Conservation (phyloP, 2,329 filamentous ascomycete species). For the Sphaerulina musiva region DNA sequence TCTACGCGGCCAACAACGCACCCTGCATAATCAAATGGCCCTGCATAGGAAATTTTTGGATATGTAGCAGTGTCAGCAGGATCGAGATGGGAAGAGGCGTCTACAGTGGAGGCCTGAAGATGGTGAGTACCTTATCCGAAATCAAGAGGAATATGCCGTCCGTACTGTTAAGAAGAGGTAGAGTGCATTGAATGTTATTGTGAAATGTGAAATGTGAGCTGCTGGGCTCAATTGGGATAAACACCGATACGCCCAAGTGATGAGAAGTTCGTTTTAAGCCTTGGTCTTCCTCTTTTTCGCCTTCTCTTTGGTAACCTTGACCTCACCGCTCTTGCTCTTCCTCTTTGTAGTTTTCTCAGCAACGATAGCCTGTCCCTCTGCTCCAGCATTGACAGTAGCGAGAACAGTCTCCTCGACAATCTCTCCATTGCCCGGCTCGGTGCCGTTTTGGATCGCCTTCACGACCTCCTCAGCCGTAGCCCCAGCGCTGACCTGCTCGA, state of each 20-base stretch:
- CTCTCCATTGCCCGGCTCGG: slow-evolving; percentile 5
- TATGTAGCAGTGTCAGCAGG: too few species aligned
- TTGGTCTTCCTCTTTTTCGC: slow-evolving; percentile 21
- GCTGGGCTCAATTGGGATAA: too few species aligned
- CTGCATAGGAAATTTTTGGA: too few species aligned
- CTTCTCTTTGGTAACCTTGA: slow-evolving; percentile 7
- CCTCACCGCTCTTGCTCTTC: slow-evolving; percentile 16
- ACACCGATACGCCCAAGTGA: background rate
- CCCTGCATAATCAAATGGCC: too few species aligned
- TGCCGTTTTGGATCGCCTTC: slow-evolving; percentile 11
- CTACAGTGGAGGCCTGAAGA: too few species aligned
- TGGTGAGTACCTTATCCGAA: too few species aligned
- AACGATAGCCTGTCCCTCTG: slow-evolving; percentile 3
- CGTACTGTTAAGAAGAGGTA: too few species aligned
- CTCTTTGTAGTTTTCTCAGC: slow-evolving; percentile 20
- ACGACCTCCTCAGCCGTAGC: slow-evolving; percentile 29
- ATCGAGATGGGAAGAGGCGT: too few species aligned
- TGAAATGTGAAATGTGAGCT: too few species aligned
- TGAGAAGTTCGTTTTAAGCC: background rate
- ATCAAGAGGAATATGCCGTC: too few species aligned
- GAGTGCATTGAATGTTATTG: too few species aligned
- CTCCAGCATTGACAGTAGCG: slow-evolving; percentile 8
- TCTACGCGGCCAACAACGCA: too few species aligned
- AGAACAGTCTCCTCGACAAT: slow-evolving; percentile 14
- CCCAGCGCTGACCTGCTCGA: slow-evolving; percentile 26